These are phyloP conservation scores for Quercus parvula DNA, from an alignment of 306 rosid species.

Conservation along the genomic window DNA sequence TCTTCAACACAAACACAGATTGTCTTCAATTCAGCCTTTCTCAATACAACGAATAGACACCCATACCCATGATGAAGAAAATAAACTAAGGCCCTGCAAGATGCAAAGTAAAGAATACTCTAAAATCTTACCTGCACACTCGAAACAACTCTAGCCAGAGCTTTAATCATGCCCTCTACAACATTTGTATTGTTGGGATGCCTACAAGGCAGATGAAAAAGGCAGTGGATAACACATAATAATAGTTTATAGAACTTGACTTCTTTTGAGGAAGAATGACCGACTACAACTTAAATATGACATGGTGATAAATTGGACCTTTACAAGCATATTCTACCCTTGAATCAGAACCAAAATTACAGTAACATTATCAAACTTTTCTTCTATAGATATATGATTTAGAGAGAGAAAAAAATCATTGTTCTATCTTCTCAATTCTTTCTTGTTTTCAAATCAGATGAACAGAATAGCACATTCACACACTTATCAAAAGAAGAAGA, in stretches of 20 bases:
- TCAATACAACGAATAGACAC: neutral
- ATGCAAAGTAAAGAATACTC: neutral
- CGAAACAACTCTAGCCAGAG: slow-evolving; percentile 92
- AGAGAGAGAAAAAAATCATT: neutral
- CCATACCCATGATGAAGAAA: neutral
- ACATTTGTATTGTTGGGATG: slow-evolving; percentile 92
- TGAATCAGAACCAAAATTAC: neutral
- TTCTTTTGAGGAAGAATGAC: neutral
- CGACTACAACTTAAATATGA: neutral
- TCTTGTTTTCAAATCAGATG: neutral
- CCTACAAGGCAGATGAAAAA: slow-evolving; percentile 44
- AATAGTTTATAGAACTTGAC: neutral
- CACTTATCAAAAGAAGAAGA: neutral
- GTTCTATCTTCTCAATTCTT: neutral
- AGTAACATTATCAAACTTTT: neutral
- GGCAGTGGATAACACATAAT: slow-evolving; percentile 4
- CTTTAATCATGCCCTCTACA: slow-evolving; percentile 95
- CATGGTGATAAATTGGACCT: neutral
- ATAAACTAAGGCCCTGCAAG: neutral
- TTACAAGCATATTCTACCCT: neutral
- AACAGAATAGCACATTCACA: neutral
- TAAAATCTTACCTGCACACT: slow-evolving; percentile 67
- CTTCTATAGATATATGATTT: neutral
- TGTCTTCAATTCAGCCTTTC: neutral
- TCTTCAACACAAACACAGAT: slow-evolving; percentile 4